Evolutionary conservation across 345 rosid genomes (phyloP), one percentile per base, ranked within the genome.

Genomic region (Gossypium herbaceum): DNA sequence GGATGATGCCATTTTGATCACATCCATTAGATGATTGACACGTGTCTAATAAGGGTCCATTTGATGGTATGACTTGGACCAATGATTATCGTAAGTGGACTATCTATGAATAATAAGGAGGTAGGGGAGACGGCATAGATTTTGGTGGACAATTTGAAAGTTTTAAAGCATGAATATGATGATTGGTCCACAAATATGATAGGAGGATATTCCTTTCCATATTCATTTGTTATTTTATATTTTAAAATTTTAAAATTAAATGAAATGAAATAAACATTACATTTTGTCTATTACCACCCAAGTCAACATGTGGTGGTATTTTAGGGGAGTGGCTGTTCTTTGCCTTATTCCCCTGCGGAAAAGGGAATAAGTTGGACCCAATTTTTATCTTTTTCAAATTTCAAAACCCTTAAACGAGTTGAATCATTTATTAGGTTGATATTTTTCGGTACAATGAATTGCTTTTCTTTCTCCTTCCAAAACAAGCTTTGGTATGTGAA

Each of bases 11-110:
- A 22, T 15, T 54, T 25, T 2, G n/a, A 73, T 79, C 75, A 2
- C n/a, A 27, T 19, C 81, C 80, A 16, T 64, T 72, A 15, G 60
- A 43, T 68, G 72, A 3, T 0, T 11, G 77, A 47, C 78, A 81
- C 83, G 72, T 78, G 79, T 56, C 8, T 3, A n/a, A 63, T 44
- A 43, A 1, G 1, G 15, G 27, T 27, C 44, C n/a, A 12, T 41
- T 9, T 13, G 22, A 50, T 50, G 43, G 13, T 6, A 1, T 7
- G 9, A 1, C 25, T 39, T 34, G 29, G 0, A 25, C 50, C 6
- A 16, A 3, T 22, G 62, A 22, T 29, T 29, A 13, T 64, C 20
- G 47, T n/a, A 51, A 12, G 64, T 20, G 43, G 65, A 57, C 15
- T 24, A 72, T 17, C 57, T 48, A 29, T 79, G 39, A 29, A 29